Evolutionary conservation across 306 rosid genomes (phyloP), one percentile per base, ranked within the genome.

Genomic region (Vicia faba): DNA sequence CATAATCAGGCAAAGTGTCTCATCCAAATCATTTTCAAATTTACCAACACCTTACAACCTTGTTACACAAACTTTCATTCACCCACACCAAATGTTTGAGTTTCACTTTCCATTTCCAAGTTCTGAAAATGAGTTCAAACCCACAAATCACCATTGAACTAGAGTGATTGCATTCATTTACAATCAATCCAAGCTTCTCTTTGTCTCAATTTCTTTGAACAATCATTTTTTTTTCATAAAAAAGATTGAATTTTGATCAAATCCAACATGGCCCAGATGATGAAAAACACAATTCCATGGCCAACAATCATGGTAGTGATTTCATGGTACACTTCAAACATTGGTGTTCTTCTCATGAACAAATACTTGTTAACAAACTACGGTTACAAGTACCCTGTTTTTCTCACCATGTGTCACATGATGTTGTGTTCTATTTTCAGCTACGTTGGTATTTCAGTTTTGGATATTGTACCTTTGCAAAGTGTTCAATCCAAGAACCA

Each of bases 341-440:
- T 81, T 5, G 85, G 85, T 0, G 82, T 77, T 0, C 85, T 81
- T 5, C 68, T 81, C 11, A 31, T 81, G 11, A 81, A 81, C 80
- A 81, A 81, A 48, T 81, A 73, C 72, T 39, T 81, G 44, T 82
- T 81, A 31, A 64, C 26, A 63, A 77, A 38, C 36, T 81, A 81
- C 2, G 85, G 85, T 5, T 81, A 50, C 66, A 33, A 11, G 3
- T 81, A 33, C 61, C 82, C 85, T 2, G 72, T 77, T 20, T 77
- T 81, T 40, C 82, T 81, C 12, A 81, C 85, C 64, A 61, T 68
- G 20, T 81, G 84, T 40, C 85, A 81, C 80, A 81, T 81, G 85
- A 44, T 60, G 64, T 19, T 54, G 4, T 77, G 85, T 15, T 81
- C 85, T 33, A 13, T 77, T n/a, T 48, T 81, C 61, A 81, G 85